Conservation (phyloP, 2,329 filamentous ascomycete species). For the Pyrenophora teres region DNA sequence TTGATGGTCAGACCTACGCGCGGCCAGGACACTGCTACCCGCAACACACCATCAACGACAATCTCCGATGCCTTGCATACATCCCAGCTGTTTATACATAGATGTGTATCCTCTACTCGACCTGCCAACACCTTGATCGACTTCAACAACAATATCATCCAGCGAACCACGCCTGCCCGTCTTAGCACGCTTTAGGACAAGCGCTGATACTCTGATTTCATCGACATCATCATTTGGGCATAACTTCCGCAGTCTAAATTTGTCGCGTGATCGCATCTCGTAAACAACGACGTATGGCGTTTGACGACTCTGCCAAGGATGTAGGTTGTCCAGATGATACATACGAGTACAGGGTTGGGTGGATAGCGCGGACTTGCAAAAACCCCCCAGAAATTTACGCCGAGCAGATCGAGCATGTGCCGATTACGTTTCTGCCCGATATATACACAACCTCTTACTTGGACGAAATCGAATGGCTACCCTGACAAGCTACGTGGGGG, state of each 20-base stretch:
- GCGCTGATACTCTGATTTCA: conserved; percentile 19
- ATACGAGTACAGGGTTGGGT: background rate
- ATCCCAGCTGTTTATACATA: conserved; percentile 8
- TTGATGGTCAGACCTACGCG: conserved; percentile 10
- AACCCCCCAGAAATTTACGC: background rate
- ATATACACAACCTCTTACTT: too few species aligned
- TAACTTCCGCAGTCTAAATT: conserved; percentile 12
- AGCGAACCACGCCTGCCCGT: conserved; percentile 14
- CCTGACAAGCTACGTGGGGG: too few species aligned
- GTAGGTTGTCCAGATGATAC: background rate
- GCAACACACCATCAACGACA: background rate
- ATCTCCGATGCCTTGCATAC: conserved; percentile 7
- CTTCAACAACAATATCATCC: background rate
- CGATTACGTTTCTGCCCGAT: too few species aligned
- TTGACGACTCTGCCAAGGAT: conserved; percentile 5
- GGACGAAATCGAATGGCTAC: too few species aligned
- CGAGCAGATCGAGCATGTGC: background rate
- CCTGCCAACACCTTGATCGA: conserved; percentile 10
- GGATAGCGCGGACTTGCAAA: background rate
- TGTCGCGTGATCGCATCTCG: conserved; percentile 11
- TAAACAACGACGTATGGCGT: conserved; percentile 1
- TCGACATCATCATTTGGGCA: conserved; percentile 18
- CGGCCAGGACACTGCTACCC: conserved; percentile 11
- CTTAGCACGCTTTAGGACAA: conserved; percentile 5
- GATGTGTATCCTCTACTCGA: background rate